A percentile compares a stretch with the other conserved stretches of the same genome.
Conservation (phyloP, 352 stramenopile genomes). For the Pythium periplocum region DNA sequence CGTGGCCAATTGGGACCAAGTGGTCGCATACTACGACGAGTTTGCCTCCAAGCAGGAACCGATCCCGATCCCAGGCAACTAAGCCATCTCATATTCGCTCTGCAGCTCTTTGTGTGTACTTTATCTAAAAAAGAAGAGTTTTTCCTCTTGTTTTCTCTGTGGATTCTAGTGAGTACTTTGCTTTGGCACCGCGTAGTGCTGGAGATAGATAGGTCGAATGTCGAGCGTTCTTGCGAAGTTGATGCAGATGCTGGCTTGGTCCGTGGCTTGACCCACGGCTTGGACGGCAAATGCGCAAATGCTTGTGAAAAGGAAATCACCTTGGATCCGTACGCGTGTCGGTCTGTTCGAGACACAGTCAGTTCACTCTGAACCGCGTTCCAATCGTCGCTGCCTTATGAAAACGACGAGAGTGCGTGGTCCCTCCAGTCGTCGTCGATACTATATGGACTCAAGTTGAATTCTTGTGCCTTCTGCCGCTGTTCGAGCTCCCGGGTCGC, state of each 20-base stretch:
- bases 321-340: too few relatives aligned
- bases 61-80: slow-evolving; percentile 45
- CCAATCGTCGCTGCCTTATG: too few relatives aligned
- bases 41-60: slow-evolving; percentile 43
- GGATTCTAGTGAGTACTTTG: not conserved
- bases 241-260: too few relatives aligned
- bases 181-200: slow-evolving; percentile 10
- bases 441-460: too few relatives aligned
- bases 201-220: slow-evolving; percentile 19
- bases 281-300: too few relatives aligned
- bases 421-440: too few relatives aligned
- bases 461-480: not conserved
- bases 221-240: not conserved
- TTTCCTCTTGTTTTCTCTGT: not conserved
- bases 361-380: too few relatives aligned
- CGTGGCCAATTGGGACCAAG: slow-evolving; percentile 37
- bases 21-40: slow-evolving; percentile 55
- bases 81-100: not conserved
- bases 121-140: not conserved
- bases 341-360: too few relatives aligned
- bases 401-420: too few relatives aligned
- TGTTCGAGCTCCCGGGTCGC: not conserved
- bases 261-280: too few relatives aligned
- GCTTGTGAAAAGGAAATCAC: too few relatives aligned
- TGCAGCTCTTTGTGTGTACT: too few relatives aligned